Evolutionary conservation across 495 filamentous ascomycete genomes (phyloP).

Genomic region (Hyaloscypha finlandica): DNA sequence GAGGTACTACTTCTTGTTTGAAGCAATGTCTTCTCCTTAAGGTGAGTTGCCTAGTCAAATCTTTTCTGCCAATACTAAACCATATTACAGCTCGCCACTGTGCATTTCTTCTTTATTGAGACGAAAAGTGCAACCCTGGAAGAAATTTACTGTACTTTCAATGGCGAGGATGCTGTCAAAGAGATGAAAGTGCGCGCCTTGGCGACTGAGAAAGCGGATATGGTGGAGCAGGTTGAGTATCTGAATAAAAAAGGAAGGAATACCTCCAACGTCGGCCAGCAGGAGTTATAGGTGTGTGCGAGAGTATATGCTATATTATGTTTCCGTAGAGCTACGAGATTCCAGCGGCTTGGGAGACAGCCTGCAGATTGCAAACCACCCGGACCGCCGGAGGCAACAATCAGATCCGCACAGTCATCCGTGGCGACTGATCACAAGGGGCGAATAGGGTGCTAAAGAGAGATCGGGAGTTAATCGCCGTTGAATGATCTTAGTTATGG

Average conservation of each 20-base stretch:
- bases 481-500: too few relatives aligned
- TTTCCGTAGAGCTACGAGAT: too few relatives aligned
- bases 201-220: slow-evolving; percentile 3
- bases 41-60: slow-evolving; percentile 4
- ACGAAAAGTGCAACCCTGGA: slow-evolving; percentile 54
- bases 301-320: not conserved
- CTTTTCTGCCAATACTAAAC: not conserved
- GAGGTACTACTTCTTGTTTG: slow-evolving; percentile 41
- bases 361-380: too few relatives aligned
- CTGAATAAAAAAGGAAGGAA: not conserved
- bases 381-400: too few relatives aligned
- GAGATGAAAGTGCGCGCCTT: slow-evolving; percentile 4
- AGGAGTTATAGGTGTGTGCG: not conserved
- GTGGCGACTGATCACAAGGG: too few relatives aligned
- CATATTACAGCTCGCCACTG: slow-evolving; percentile 28
- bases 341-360: too few relatives aligned
- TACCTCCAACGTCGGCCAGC: not conserved
- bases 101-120: slow-evolving; percentile 71
- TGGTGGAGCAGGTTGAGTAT: slow-evolving; percentile 9
- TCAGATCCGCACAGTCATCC: too few relatives aligned
- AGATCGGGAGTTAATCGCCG: too few relatives aligned
- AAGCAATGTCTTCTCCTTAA: not conserved
- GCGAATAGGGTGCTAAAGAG: too few relatives aligned
- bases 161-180: slow-evolving; percentile 10
- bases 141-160: slow-evolving; percentile 44